phyloP scores from a whole-genome alignment of 345 rosid species.

The Citropsis articulata region DNA sequence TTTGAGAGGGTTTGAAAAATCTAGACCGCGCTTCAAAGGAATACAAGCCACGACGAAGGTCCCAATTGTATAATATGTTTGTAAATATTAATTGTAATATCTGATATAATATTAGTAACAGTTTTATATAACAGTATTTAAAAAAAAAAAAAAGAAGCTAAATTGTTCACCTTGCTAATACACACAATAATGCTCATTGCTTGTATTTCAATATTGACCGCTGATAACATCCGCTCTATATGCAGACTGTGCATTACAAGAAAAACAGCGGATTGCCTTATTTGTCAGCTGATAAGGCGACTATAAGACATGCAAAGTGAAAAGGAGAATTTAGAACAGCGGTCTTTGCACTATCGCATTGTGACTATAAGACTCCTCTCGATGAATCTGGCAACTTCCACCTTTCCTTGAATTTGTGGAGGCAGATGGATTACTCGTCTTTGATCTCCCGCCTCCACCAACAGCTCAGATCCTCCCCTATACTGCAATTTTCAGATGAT shows the following conservation, averaged over 20 bases:
- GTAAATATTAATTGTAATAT: no score
- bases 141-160: no score
- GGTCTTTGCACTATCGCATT: slow-evolving; percentile 37
- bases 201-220: neutral
- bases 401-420: slow-evolving; percentile 73
- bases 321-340: neutral
- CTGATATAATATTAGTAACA: no score
- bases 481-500: slow-evolving; percentile 53
- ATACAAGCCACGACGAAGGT: no score
- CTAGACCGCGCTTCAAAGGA: no score
- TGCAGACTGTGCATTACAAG: neutral
- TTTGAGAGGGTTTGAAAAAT: no score
- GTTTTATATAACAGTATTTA: no score
- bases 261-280: neutral
- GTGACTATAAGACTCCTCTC: slow-evolving; percentile 70
- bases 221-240: neutral
- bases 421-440: slow-evolving; percentile 74
- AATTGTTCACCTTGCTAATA: neutral
- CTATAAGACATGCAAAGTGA: neutral
- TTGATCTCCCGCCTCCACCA: slow-evolving; percentile 92
- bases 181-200: neutral
- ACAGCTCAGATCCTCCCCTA: slow-evolving; percentile 80
- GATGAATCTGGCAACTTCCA: slow-evolving; percentile 75
- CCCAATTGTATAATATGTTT: no score
- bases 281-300: neutral